These are phyloP conservation scores for Orbilia oligospora DNA, from an alignment of 2,329 filamentous ascomycete genomes.

Conservation along the genomic window DNA sequence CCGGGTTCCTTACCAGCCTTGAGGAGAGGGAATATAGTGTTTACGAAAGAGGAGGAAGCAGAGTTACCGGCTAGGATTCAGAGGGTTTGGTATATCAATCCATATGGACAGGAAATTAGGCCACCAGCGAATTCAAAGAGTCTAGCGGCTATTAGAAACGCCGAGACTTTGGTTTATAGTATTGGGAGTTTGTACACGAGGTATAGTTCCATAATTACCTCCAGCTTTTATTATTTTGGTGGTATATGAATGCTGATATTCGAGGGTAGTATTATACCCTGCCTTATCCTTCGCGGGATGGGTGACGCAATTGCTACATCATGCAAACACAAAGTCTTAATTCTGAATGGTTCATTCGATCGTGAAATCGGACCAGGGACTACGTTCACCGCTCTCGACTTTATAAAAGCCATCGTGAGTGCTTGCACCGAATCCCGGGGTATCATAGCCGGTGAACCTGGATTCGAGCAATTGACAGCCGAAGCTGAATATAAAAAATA, in stretches of 20 bases:
- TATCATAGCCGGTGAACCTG: constrained; percentile 62
- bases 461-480: constrained; percentile 31
- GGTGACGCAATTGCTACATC: constrained; percentile 75
- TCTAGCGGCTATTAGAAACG: constrained; percentile 75
- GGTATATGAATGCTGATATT: constrained; percentile 10
- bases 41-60: constrained; percentile 81
- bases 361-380: constrained; percentile 82
- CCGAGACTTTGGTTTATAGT: constrained; percentile 84
- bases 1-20: constrained; percentile 85
- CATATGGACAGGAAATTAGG: constrained; percentile 95
- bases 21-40: constrained; percentile 83
- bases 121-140: constrained; percentile 87
- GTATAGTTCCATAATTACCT: constrained; percentile 7
- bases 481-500: constrained; percentile 75
- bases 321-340: constrained; percentile 76
- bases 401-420: constrained; percentile 82
- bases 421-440: constrained; percentile 80
- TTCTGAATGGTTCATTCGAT: constrained; percentile 86
- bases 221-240: background rate
- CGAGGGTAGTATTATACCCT: constrained; percentile 77
- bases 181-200: constrained; percentile 94
- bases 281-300: constrained; percentile 82
- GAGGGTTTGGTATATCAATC: constrained; percentile 96
- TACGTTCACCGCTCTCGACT: constrained; percentile 80
- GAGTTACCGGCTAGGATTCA: constrained; percentile 83